Base-by-base conservation (phyloP, 768 basidiomycete species). In the Boletus coccyginus region DNA sequence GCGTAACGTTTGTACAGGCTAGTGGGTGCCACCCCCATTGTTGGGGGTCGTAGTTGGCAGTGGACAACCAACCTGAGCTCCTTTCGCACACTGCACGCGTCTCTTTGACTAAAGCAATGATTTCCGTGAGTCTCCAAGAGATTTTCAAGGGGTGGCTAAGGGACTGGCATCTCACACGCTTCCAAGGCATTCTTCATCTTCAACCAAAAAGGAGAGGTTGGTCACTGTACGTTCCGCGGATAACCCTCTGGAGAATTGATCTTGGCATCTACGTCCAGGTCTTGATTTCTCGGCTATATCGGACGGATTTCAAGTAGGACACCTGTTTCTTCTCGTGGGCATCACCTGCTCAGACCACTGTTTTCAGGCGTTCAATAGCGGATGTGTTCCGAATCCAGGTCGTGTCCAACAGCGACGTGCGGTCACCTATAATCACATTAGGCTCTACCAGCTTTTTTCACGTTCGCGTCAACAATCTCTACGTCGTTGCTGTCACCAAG, bases 361-460 rank as follows among this genome's bases (percentile, higher is more conserved):
- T 50, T 49, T 48, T 1, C 62, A 97, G 95, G 76, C 92, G 94
- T 53, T 94, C 94, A 42, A 96, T 97, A 62, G 92, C 95, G 39
- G 95, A 97, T 68, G 94, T 99, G 32, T 99, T 99, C 73, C 86
- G 97, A 62, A 98, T 99, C 71, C 97, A 99, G 72, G 97, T 99
- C 69, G 90, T 99, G 50, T 97, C 96, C 38, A 98, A 94, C 76
- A 92, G 90, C 65, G 95, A 98, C 68, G 93, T 98, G 31, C 84
- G 95, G 60, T 95, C 95, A 35, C 97, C 97, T 11, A 96, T 99
- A 66, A 91, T 98, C 70, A 98, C 97, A 0, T 81, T 99, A 24
- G 95, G 96, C 27, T 98, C 94, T 21, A 98, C 96, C 0, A 96
- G 94, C 67, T 99, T 99, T 83, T 98, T 99, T 72, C 97, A 99